Evolutionary conservation across 1,139 yeast species (phyloP).

Genomic region (Taiozyma onychis): DNA sequence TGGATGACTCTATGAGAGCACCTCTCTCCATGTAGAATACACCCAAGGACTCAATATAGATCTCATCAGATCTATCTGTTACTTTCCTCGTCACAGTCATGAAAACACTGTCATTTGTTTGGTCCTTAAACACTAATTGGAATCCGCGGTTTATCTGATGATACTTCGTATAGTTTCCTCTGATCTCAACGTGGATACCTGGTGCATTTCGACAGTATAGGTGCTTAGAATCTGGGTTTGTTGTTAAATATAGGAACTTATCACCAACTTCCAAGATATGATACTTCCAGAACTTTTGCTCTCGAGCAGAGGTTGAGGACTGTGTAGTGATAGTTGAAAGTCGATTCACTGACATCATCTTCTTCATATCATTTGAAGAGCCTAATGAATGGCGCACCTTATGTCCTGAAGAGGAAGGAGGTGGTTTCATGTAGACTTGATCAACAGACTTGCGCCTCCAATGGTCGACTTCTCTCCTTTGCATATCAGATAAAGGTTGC

Average conservation of each 20-base stretch:
- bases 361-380: neutral
- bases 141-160: constrained; percentile 22
- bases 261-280: constrained; percentile 45
- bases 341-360: neutral
- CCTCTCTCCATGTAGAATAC: constrained; percentile 10
- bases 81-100: constrained; percentile 9
- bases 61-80: constrained; percentile 1
- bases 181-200: constrained; percentile 44
- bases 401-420: neutral
- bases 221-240: constrained; percentile 54
- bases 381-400: constrained; percentile 1
- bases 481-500: constrained; percentile 12
- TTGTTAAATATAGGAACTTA: constrained; percentile 45
- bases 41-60: constrained; percentile 8
- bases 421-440: neutral
- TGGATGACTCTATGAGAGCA: constrained; percentile 2
- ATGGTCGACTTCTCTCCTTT: constrained; percentile 4
- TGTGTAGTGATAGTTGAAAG: neutral
- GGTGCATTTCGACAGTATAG: constrained; percentile 52
- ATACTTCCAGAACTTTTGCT: constrained; percentile 48
- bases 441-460: constrained; percentile 1
- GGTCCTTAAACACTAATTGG: constrained; percentile 15
- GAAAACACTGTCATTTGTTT: constrained; percentile 7
- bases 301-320: neutral
- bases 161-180: neutral